A percentile compares a stretch with the other conserved stretches of the same genome.
These are phyloP conservation scores for Pseudoneurospora amorphoporcata DNA, from an alignment of 495 filamentous ascomycete species.

Conservation along the genomic window DNA sequence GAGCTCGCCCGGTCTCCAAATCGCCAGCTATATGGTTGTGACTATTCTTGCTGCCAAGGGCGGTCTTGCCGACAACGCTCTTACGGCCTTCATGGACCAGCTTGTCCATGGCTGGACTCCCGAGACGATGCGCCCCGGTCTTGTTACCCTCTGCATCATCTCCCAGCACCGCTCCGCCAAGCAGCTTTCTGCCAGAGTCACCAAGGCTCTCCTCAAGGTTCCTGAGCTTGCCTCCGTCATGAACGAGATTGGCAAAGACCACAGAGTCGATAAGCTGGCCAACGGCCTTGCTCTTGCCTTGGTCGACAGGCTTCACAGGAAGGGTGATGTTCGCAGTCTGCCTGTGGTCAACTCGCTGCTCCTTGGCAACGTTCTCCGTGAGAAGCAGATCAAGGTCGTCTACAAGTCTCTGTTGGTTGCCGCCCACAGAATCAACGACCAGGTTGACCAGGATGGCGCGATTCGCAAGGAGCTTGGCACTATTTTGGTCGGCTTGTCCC, in stretches of 20 bases:
- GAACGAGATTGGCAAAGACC: conserved; percentile 49
- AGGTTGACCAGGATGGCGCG: conserved; percentile 34
- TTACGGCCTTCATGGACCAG: conserved; percentile 77
- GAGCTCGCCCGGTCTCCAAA: conserved; percentile 60
- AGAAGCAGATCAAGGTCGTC: conserved; percentile 48
- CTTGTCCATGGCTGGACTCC: conserved; percentile 62
- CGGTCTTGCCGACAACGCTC: conserved; percentile 58
- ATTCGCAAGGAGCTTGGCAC: conserved; percentile 53
- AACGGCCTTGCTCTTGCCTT: conserved; percentile 61
- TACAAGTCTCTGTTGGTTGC: conserved; percentile 51
- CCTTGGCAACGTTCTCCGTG: conserved; percentile 46
- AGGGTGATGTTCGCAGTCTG: conserved; percentile 47
- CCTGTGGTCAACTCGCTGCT: conserved; percentile 51
- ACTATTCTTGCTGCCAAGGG: conserved; percentile 76
- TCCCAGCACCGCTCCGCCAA: conserved; percentile 62
- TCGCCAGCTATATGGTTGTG: conserved; percentile 84
- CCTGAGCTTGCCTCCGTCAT: conserved; percentile 48
- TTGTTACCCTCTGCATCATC: conserved; percentile 71
- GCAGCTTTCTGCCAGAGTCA: conserved; percentile 57
- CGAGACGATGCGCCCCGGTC: conserved; percentile 59
- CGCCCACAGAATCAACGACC: conserved; percentile 42
- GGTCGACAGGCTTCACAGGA: conserved; percentile 51
- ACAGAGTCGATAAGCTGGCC: conserved; percentile 60
- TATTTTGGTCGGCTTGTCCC: conserved; percentile 50
- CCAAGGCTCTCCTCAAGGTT: conserved; percentile 57